Conservation (phyloP, 306 rosid species). For the Fragaria vesca region DNA sequence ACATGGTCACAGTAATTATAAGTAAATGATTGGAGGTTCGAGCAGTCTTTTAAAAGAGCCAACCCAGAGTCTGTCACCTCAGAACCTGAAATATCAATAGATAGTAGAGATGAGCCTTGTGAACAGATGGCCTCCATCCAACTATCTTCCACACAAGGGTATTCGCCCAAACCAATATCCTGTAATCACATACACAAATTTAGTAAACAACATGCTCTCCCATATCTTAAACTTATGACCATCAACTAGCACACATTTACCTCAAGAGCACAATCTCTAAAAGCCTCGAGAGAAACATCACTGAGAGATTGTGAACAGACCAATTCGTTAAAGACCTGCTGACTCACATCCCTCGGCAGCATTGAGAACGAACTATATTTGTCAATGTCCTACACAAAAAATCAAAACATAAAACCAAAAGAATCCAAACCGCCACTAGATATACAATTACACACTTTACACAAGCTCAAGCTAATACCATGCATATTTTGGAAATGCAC, state of each 20-base stretch:
- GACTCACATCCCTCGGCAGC: constrained; percentile 69
- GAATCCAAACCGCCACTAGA: neutral
- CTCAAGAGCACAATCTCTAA: constrained; percentile 70
- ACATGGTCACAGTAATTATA: constrained; percentile 57
- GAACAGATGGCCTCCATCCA: constrained; percentile 71
- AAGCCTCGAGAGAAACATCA: constrained; percentile 46
- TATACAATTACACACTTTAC: neutral
- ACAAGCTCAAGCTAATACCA: constrained; percentile 32
- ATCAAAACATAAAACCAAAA: constrained; percentile 12
- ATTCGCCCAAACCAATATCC: constrained; percentile 64
- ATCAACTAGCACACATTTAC: constrained; percentile 28
- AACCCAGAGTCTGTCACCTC: constrained; percentile 57
- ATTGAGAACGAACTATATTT: constrained; percentile 44
- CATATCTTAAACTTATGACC: constrained; percentile 24
- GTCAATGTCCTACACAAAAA: constrained; percentile 45
- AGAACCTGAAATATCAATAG: constrained; percentile 64
- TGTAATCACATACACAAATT: constrained; percentile 30
- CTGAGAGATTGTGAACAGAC: constrained; percentile 55
- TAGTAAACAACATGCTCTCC: constrained; percentile 8
- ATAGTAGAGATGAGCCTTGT: constrained; percentile 57
- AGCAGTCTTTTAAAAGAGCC: constrained; percentile 49
- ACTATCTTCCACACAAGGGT: constrained; percentile 53
- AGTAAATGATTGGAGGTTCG: constrained; percentile 49
- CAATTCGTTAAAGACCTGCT: constrained; percentile 60
- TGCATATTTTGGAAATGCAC: constrained; percentile 57